Base-by-base conservation (phyloP, 2,329 filamentous ascomycete genomes). In the Alternaria tenuissima region DNA sequence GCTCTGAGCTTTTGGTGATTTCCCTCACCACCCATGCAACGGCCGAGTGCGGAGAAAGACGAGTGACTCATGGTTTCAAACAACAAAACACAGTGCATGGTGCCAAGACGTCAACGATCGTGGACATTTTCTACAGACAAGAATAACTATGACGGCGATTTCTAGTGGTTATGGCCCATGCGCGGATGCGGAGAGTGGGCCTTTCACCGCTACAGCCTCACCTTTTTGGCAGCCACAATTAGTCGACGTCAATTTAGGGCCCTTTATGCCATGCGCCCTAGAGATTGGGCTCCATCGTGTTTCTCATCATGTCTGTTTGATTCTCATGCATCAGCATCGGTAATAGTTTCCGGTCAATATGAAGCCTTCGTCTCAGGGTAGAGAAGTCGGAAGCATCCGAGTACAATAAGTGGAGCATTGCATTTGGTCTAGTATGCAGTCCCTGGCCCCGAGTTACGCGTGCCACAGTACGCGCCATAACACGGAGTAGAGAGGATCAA, bases 201-300 rank as follows among this genome's bases (percentile, higher is more conserved):
- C 70, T 74, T 69, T 70, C 66, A 73, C 66, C 63, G 66, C 69
- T 68, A 65, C 68, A 68, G 74, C 72, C 73, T 75, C 71, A 73
- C 63, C 24, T 64, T 70, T 74, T 58, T 62, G 59, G 52, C 64
- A 70, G 66, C 68, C 67, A 72, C 64, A 66, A 58, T 59, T 64
- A 56, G 61, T 49, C 36, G 57, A 44, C 51, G 52, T 55, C 52
- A n/a, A 59, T 60, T 61, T 59, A 52, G 56, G 57, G 63, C 59
- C 51, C 34, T 42, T 42, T 36, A 11, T 49, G 26, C 42, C 63
- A 52, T 66, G 64, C 67, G 71, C 69, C 67, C 62, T 59, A 51
- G 41, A 49, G 36, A 64, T 75, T 74, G 73, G 73, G 73, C 73
- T 67, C 66, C 72, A 70, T 72, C 24, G 52, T 61, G 59, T 54